phyloP scores from a whole-genome alignment of 139 green algal genomes.

The Auxenochlorella pyrenoidosa region DNA sequence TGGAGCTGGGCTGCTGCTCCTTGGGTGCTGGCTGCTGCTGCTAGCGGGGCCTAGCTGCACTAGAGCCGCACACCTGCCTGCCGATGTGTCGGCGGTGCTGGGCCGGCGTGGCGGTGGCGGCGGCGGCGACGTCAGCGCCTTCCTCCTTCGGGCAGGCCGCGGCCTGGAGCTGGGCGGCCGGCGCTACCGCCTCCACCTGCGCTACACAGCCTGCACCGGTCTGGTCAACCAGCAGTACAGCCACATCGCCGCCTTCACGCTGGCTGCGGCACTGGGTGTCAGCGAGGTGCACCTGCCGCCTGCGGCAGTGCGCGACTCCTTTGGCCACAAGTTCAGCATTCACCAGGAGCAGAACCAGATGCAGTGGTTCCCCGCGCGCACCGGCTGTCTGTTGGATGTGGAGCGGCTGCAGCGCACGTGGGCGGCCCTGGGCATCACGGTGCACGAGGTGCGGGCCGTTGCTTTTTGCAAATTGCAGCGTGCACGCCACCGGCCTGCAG shows the following conservation, averaged over 20 bases:
- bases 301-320: slow-evolving; percentile 60
- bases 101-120: slow-evolving; percentile 13
- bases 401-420: slow-evolving; percentile 52
- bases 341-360: slow-evolving; percentile 69
- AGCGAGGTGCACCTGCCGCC: slow-evolving; percentile 67
- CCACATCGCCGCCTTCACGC: slow-evolving; percentile 67
- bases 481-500: not conserved
- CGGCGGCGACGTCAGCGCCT: not conserved
- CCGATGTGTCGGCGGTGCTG: not conserved
- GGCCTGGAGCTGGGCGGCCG: slow-evolving; percentile 13
- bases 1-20: not conserved
- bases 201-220: slow-evolving; percentile 75
- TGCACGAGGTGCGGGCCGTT: slow-evolving; percentile 10
- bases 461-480: not conserved
- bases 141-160: not conserved
- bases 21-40: slow-evolving; percentile 10
- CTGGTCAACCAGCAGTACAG: slow-evolving; percentile 82
- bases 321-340: slow-evolving; percentile 65
- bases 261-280: slow-evolving; percentile 63
- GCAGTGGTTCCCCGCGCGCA: slow-evolving; percentile 56
- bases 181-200: slow-evolving; percentile 52
- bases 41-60: not conserved
- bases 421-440: slow-evolving; percentile 35
- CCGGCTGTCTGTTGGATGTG: slow-evolving; percentile 63
- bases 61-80: not conserved